These are phyloP conservation scores for Drechslera avenae DNA, from an alignment of 2,329 filamentous ascomycete genomes.

Conservation along the genomic window DNA sequence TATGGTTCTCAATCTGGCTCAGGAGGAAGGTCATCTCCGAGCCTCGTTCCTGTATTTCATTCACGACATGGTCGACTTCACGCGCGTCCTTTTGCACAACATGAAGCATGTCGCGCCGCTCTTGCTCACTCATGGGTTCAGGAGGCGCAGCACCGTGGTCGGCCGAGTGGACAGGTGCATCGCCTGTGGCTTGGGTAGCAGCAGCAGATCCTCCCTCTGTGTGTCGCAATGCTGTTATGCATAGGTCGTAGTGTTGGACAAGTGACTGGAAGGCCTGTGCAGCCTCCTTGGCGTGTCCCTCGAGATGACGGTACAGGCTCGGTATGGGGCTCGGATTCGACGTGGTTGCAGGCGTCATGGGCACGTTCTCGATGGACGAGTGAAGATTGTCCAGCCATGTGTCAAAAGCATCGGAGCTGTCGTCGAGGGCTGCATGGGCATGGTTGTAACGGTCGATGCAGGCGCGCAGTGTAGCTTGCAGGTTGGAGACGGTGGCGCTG, in stretches of 20 bases:
- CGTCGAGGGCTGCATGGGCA: slow-evolving; percentile 63
- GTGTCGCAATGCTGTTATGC: slow-evolving; percentile 86
- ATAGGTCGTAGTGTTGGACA: slow-evolving; percentile 89
- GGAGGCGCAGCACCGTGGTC: slow-evolving; percentile 54
- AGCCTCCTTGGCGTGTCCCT: slow-evolving; percentile 79
- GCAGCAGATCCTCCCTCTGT: slow-evolving; percentile 69
- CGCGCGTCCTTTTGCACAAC: slow-evolving; percentile 74
- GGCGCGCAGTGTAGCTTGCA: slow-evolving; percentile 69
- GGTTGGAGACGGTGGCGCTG: slow-evolving; percentile 68
- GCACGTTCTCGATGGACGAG: slow-evolving; percentile 43
- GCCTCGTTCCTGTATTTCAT: slow-evolving; percentile 74
- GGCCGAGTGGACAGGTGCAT: slow-evolving; percentile 37
- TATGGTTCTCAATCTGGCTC: slow-evolving; percentile 66
- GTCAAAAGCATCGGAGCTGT: slow-evolving; percentile 70
- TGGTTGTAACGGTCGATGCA: slow-evolving; percentile 75
- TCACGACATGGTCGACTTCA: slow-evolving; percentile 66
- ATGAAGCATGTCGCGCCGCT: slow-evolving; percentile 80
- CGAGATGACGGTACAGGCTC: slow-evolving; percentile 59
- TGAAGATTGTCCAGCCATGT: slow-evolving; percentile 63
- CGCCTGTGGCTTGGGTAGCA: slow-evolving; percentile 50
- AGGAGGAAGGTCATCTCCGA: slow-evolving; percentile 77
- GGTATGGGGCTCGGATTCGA: slow-evolving; percentile 51
- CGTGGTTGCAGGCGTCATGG: slow-evolving; percentile 34
- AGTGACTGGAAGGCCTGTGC: slow-evolving; percentile 79
- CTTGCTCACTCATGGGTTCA: slow-evolving; percentile 74